Evolutionary conservation across 2,329 filamentous ascomycete species (phyloP), one percentile per base, ranked within the genome.

Genomic region (Trichocomaceae sp.): DNA sequence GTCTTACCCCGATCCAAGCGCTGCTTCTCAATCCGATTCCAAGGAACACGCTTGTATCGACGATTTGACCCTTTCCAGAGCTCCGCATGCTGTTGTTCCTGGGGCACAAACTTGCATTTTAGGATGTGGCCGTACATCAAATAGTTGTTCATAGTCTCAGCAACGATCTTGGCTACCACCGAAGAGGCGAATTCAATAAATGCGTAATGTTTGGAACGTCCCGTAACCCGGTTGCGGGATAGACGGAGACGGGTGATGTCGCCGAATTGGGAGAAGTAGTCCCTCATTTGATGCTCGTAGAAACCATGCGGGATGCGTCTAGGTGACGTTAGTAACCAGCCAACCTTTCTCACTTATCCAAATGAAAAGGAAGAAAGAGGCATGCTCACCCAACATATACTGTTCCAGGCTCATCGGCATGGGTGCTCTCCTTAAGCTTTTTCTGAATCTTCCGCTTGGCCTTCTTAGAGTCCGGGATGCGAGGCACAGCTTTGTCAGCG

Each of bases 91-190:
- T 96, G 77, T 67, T 91, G 84, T 58, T 88, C 88, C 55, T 83
- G 76, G 3, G 88, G 83, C 3, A 96, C 81, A 22, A 84, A 77
- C 68, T 89, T 88, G 73, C 91, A 92, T 73, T 95, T 92, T 63
- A 99, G 79, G 59, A 97, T 87, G 70, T 96, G 92, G 5, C 90
- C 89, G 70, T 96, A 97, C 67, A 99, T 81, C 39, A 97, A 83
- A 73, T 99, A 99, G 75, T 91, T 95, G 78, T 96, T 84, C 93
- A 99, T 99, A 20, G 93, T 96, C 75, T 90, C 88, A 49, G 89
- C 86, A 29, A 95, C 92, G 63, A 97, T 90, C 64, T 89, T 86
- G 39, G 93, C 92, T n/a, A 90, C 88, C 55, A 90, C 85, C 33
- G 79, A 76, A 6, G 81, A 83, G 2, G 75, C 75, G 66, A 99